Evolutionary conservation across 2,329 filamentous ascomycete genomes (phyloP).

Genomic region (Botrytis elliptica): DNA sequence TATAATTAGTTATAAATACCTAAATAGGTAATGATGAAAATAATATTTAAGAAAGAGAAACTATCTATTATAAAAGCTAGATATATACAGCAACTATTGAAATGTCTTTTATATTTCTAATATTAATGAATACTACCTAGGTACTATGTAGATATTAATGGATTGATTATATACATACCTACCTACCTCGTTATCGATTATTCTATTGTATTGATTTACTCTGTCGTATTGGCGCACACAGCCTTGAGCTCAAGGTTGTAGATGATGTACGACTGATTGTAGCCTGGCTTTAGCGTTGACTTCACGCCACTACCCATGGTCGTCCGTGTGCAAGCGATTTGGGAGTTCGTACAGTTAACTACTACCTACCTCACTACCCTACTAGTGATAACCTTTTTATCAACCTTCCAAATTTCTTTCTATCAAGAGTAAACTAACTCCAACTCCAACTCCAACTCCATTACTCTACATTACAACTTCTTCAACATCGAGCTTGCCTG

Average conservation of each 20-base stretch:
- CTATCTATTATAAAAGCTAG: no score
- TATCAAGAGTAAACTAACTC: background rate
- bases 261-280: constrained; percentile 10
- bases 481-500: background rate
- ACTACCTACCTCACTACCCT: background rate
- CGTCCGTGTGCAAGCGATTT: constrained; percentile 11
- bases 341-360: background rate
- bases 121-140: no score
- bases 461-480: background rate
- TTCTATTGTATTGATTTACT: no score
- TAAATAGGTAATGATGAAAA: background rate
- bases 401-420: constrained; percentile 9
- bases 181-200: no score
- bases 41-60: background rate
- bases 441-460: background rate
- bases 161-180: no score
- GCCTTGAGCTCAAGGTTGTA: background rate
- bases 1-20: no score
- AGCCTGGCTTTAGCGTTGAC: constrained; percentile 7
- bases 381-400: constrained; percentile 3
- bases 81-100: no score
- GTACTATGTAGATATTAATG: no score
- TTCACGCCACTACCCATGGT: constrained; percentile 15
- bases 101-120: no score
- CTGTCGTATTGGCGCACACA: no score